Base-by-base conservation (phyloP, 352 stramenopile genomes). In the Phytophthora pistaciae region DNA sequence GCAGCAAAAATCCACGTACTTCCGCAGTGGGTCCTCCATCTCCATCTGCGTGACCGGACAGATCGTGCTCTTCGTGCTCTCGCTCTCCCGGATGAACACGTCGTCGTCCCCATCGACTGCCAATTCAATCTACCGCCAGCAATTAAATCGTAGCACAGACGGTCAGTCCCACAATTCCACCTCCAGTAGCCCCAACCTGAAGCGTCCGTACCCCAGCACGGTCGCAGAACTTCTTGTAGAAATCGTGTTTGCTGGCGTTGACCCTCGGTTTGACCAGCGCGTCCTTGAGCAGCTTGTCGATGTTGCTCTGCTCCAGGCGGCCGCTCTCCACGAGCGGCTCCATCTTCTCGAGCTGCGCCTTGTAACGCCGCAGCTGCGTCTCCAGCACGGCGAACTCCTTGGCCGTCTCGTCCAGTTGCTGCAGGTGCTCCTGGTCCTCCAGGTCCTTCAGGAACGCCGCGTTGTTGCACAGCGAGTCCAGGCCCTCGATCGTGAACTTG, bases 41-140 rank as follows among this genome's bases (percentile, higher is more conserved):
- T 92, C 79, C 60, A 94, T 70, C 66, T 94, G 90, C 31, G 88
- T 96, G 36, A 96, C 88, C 0, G 90, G 90, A 49, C 90, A 96
- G 23, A 88, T 85, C 10, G 77, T 91, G 75, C 77, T 96, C 49
- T 79, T 83, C 36, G 62, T 77, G 65, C 87, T 95, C 68, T 95
- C 88, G 54, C 82, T 94, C 52, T 94, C 83, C 44, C 95, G 90
- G 50, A 96, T 85, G 3, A 91, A 80, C 38, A 96, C 85, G 50
- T 96, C 90, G 21, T 90, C 87, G 31, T 96, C 83, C 18, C 64
- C 88, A 33, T 94, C 85, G 20, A 78, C 74, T 48, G 83, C 85
- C 38, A 90, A 54, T 48, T 94, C 88, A 70, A 96, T 94, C 90
- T 96, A 42, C 11, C 10, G 33, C 40, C 8, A 55, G 42, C 14